Evolutionary conservation across 1,284 basidiomycete species (phyloP).

Genomic region (Vanrija sp.): DNA sequence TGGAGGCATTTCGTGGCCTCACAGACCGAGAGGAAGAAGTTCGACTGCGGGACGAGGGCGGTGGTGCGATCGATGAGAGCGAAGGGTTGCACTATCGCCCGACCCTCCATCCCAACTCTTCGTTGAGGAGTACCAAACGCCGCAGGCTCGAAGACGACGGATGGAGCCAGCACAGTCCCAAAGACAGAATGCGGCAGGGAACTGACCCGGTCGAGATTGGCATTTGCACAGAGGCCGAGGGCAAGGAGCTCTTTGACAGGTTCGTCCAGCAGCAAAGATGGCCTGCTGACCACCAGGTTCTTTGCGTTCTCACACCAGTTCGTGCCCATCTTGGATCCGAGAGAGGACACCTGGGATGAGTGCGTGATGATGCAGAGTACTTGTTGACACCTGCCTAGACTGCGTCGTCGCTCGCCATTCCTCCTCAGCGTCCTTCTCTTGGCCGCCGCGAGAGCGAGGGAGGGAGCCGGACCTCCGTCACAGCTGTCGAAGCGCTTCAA

Average conservation of each 20-base stretch:
- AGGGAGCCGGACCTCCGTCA: slow-evolving; percentile 6
- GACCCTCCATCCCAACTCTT: no score
- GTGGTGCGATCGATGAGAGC: no score
- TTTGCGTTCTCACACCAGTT: slow-evolving; percentile 25
- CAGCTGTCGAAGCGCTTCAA: slow-evolving; percentile 10
- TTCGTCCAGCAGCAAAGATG: slow-evolving; percentile 2
- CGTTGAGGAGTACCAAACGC: no score
- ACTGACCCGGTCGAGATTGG: slow-evolving; percentile 22
- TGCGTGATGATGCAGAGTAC: background rate
- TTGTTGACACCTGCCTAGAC: slow-evolving; percentile 7
- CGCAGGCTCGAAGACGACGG: background rate
- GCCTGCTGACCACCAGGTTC: slow-evolving; percentile 15
- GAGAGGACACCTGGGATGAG: slow-evolving; percentile 30
- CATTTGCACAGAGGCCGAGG: slow-evolving; percentile 16
- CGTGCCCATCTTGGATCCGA: slow-evolving; percentile 27
- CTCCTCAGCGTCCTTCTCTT: slow-evolving; percentile 25
- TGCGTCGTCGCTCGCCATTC: slow-evolving; percentile 26
- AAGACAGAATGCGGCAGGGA: no score
- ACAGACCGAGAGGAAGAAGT: slow-evolving; percentile 15
- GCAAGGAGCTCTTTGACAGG: slow-evolving; percentile 19
- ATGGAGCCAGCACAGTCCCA: background rate
- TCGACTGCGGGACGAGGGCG: slow-evolving; percentile 9
- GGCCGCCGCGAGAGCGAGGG: slow-evolving; percentile 8
- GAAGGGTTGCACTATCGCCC: no score
- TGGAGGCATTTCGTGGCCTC: slow-evolving; percentile 10